Evolutionary conservation across 345 rosid species (phyloP), one percentile per base, ranked within the genome.

Genomic region (Arabidopsis arenosa): DNA sequence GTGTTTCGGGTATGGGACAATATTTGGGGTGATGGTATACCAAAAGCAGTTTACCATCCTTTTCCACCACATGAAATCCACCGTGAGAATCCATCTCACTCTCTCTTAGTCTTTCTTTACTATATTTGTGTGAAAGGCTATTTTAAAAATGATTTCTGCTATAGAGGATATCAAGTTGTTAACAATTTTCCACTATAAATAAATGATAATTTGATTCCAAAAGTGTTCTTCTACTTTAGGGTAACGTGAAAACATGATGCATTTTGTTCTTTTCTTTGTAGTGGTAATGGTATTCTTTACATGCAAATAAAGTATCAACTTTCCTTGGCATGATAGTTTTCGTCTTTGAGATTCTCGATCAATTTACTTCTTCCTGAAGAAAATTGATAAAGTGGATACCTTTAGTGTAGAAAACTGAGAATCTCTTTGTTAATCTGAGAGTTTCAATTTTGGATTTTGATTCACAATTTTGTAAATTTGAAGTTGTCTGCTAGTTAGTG

Each of bases 381-480:
- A 40, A 57, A 1, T 14, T 15, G 28, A 2, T 58, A 28, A 59
- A 58, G n/a, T 61, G 7, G 39, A 59, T 21, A 1, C 1, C 2
- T 45, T 61, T 14, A 36, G 41, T 48, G 3, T 4, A 58, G 35
- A 17, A 4, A 17, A 30, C 7, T 13, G 1, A 1, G 43, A 62
- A 52, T 51, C 51, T 26, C 17, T 35, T 37, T 15, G 15, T 11
- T 47, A 5, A 13, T 41, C 54, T 53, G 40, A 10, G 32, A 1
- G 15, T 52, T 17, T 26, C 47, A 14, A 14, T 70, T 51, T 45
- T 23, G 43, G 9, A 40, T 35, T 43, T 45, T 49, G 51, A 15
- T 73, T 23, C 72, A 11, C 61, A 39, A 53, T 53, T 73, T 28
- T 21, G 51, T 47, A 6, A 63, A 32, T 15, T 23, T 28, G 72